Evolutionary conservation across 2,329 filamentous ascomycete genomes (phyloP).

Genomic region (Epichloe aotearoae): DNA sequence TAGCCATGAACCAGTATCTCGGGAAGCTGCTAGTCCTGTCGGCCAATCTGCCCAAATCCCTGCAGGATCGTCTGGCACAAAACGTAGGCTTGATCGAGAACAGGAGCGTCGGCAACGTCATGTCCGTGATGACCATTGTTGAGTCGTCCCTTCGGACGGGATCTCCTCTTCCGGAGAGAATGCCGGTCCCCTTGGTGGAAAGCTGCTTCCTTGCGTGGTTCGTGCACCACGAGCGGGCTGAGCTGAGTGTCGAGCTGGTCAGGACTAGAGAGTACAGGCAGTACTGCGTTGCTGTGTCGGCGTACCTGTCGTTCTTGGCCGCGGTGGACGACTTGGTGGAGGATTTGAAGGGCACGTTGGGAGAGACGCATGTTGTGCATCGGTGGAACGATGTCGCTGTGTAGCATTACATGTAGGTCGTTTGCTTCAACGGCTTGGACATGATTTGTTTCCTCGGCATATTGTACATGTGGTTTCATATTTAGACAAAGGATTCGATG

Average conservation of each 20-base stretch:
- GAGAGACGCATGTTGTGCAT: constrained; percentile 25
- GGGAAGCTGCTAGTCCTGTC: constrained; percentile 19
- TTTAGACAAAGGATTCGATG: no score
- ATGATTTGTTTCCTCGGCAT: no score
- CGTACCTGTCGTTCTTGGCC: constrained; percentile 29
- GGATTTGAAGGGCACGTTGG: constrained; percentile 28
- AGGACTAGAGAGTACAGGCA: constrained; percentile 29
- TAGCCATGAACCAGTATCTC: constrained; percentile 22
- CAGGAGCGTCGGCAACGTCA: constrained; percentile 32
- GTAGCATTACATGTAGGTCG: background rate
- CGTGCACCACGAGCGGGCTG: constrained; percentile 9
- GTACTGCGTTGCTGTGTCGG: constrained; percentile 32
- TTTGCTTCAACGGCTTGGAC: background rate
- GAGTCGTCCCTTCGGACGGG: constrained; percentile 34
- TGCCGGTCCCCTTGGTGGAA: constrained; percentile 32
- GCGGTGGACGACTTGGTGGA: constrained; percentile 31
- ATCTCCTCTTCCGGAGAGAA: constrained; percentile 30
- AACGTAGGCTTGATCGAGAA: constrained; percentile 28
- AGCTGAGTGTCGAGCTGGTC: constrained; percentile 20
- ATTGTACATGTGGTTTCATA: no score
- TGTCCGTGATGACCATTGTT: constrained; percentile 33
- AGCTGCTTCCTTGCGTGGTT: constrained; percentile 18
- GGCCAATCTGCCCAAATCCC: constrained; percentile 22
- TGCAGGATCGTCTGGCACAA: constrained; percentile 26
- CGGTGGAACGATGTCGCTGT: constrained; percentile 11